Evolutionary conservation across 345 rosid species (phyloP).

Genomic region (Reutealis trisperma): DNA sequence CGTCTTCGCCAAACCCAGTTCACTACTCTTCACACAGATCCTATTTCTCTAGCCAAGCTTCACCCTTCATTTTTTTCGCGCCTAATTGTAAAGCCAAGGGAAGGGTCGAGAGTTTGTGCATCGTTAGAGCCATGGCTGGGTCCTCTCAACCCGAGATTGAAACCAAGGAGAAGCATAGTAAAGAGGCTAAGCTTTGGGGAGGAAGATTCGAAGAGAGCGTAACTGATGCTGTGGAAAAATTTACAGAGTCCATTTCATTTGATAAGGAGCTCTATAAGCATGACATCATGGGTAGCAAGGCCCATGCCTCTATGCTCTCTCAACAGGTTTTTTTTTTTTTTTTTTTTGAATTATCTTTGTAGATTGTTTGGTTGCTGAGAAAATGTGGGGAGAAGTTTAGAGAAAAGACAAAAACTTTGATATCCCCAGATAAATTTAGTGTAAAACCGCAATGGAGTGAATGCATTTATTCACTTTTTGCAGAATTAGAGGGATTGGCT

Average conservation of each 20-base stretch:
- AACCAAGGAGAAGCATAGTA: slow-evolving; percentile 13
- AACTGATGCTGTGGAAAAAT: slow-evolving; percentile 79
- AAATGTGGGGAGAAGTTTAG: background rate
- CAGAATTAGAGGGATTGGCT: background rate
- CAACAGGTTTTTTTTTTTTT: slow-evolving; percentile 48
- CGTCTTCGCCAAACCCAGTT: slow-evolving; percentile 1
- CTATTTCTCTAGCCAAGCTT: background rate
- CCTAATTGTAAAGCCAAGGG: background rate
- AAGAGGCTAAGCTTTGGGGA: slow-evolving; percentile 92
- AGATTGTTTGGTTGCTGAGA: slow-evolving; percentile 9
- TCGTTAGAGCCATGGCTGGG: slow-evolving; percentile 12
- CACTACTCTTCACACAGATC: background rate
- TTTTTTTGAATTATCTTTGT: background rate
- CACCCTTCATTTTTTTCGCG: background rate
- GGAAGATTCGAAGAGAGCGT: slow-evolving; percentile 95
- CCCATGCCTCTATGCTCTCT: slow-evolving; percentile 94
- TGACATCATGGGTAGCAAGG: slow-evolving; percentile 91
- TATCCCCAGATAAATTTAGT: background rate
- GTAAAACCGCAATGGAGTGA: background rate
- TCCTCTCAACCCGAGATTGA: slow-evolving; percentile 8
- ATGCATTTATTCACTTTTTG: background rate
- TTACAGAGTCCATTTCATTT: slow-evolving; percentile 88
- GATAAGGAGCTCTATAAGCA: slow-evolving; percentile 87
- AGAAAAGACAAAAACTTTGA: background rate
- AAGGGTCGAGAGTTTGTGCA: background rate